A percentile compares a stretch with the other conserved stretches of the same genome.
phyloP scores from a whole-genome alignment of 345 rosid species.

The Eucalyptus marginata region DNA sequence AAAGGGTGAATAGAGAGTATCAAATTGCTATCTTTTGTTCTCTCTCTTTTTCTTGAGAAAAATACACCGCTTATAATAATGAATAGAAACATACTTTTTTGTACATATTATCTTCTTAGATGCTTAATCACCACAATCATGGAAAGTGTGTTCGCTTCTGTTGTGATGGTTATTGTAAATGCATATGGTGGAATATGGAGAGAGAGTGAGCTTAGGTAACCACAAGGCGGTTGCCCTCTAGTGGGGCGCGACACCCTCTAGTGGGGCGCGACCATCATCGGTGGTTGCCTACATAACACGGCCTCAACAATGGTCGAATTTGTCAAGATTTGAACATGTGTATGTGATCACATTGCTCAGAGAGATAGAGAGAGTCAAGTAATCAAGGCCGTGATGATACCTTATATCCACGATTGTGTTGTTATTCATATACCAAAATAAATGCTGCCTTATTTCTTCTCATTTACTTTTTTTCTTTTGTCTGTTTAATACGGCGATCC shows the following conservation, averaged over 20 bases:
- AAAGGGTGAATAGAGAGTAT: neutral
- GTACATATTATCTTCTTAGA: neutral
- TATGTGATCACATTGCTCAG: neutral
- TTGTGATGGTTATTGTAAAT: neutral
- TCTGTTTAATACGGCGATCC: neutral
- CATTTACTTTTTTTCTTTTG: neutral
- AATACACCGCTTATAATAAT: neutral
- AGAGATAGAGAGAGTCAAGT: neutral
- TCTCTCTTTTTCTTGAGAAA: neutral
- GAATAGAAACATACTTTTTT: neutral
- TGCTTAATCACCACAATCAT: neutral
- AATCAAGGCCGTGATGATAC: neutral
- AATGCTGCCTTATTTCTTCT: neutral
- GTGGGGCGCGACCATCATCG: fast-evolving
- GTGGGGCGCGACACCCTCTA: neutral
- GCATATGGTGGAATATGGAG: neutral
- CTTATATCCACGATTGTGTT: neutral
- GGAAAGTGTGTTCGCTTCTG: neutral
- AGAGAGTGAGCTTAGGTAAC: neutral
- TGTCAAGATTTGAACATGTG: neutral
- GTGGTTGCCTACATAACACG: neutral
- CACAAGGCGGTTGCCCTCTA: neutral
- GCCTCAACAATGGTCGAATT: neutral
- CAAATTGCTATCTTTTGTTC: neutral
- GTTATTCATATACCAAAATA: neutral